Evolutionary conservation across 176 grass and related monocot species (phyloP), one percentile per base, ranked within the genome.

Genomic region (Areca catechu): DNA sequence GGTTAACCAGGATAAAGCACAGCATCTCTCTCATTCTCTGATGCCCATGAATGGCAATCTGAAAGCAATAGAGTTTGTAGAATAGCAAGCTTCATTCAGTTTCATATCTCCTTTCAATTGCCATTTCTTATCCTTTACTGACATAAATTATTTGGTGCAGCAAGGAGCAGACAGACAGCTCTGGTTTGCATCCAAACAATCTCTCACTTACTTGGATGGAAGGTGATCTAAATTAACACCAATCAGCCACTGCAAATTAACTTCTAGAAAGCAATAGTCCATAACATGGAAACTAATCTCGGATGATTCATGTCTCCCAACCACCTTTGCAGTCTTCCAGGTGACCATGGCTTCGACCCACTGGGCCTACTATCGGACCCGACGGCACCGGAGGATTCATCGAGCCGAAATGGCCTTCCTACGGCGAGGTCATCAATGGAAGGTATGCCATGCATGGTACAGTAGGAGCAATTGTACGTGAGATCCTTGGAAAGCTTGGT

Each of bases 151-250:
- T 43, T 14, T 43, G 48, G 48, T 60, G 12, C 93, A 97, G 86
- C 93, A 97, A 97, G 74, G 77, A 34, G 71, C 74, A 51, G 62
- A 92, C 72, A 85, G 93, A 62, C 93, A 97, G 84, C 81, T 97
- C 20, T 97, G 80, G 93, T 97, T 97, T 58, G 93, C 93, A 17
- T 97, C 93, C 73, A 92, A 85, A 66, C 93, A 97, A 51, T 97
- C 87, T 21, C 84, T 97, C 66, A 57, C 65, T 61, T 97, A 97
- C 75, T 74, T 97, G 6, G 84, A 92, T 58, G 93, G 93, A 72
- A 83, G 83, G 93, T 97, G 78, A 43, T 43, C 34, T 14, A 43
- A 2, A 43, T 12, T 43, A 12, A 12, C 14, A 43, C 10, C 10
- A 12, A 12, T 12, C 34, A 43, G 34, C 34, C 9, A 2, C 34